phyloP scores from a whole-genome alignment of 2,329 filamentous ascomycete species.

The Davidsoniella eucalypti region DNA sequence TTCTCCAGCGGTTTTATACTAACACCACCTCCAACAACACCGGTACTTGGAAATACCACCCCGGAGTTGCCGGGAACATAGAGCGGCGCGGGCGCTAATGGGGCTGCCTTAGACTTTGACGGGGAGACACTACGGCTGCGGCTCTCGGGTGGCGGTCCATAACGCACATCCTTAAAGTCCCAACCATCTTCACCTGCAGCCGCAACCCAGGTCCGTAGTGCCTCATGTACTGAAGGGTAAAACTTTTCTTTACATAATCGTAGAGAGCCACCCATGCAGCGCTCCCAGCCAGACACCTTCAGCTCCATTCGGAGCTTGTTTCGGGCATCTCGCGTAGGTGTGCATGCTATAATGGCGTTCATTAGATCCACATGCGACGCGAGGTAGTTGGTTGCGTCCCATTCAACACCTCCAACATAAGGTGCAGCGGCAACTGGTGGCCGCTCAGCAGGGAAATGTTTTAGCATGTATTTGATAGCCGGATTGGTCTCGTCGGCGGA shows the following conservation, averaged over 20 bases:
- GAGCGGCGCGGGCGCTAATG: slow-evolving; percentile 4
- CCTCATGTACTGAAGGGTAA: slow-evolving; percentile 81
- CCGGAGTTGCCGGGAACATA: not conserved
- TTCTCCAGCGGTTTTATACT: slow-evolving; percentile 1
- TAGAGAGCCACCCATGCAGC: slow-evolving; percentile 67
- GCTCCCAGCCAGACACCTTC: slow-evolving; percentile 76
- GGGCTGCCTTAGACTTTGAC: slow-evolving; percentile 9
- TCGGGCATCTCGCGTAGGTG: slow-evolving; percentile 51
- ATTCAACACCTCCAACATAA: slow-evolving; percentile 93
- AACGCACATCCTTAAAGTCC: slow-evolving; percentile 66
- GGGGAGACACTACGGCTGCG: slow-evolving; percentile 12
- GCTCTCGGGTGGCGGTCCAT: slow-evolving; percentile 38
- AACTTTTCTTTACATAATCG: slow-evolving; percentile 96
- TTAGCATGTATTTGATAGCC: slow-evolving; percentile 38
- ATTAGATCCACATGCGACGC: slow-evolving; percentile 83
- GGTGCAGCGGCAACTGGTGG: slow-evolving; percentile 86
- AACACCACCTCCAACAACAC: not conserved
- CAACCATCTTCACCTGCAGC: slow-evolving; percentile 79
- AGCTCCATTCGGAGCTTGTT: slow-evolving; percentile 66
- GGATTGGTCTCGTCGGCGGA: slow-evolving; percentile 21
- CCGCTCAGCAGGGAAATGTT: slow-evolving; percentile 69
- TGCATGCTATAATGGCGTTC: slow-evolving; percentile 75
- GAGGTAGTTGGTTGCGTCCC: slow-evolving; percentile 95
- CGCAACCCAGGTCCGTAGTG: slow-evolving; percentile 74
- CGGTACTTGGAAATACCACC: not conserved